A percentile compares a stretch with the other conserved stretches of the same genome.
Evolutionary conservation across 371 early-diverging fungal genomes (phyloP).

Genomic region (Funneliformis caledonium): DNA sequence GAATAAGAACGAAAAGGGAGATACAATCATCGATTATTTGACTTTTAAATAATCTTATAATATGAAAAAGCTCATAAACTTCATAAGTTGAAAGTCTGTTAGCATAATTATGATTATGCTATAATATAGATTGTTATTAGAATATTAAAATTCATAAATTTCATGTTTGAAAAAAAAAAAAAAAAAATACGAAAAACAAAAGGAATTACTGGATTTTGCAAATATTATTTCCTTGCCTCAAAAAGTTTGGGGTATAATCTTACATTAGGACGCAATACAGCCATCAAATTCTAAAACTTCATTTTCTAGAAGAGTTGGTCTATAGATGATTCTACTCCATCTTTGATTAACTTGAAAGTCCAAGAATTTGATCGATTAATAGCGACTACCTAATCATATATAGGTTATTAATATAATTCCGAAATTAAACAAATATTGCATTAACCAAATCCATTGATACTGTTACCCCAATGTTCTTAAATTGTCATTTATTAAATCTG

Average conservation of each 20-base stretch:
- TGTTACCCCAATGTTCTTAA: background rate
- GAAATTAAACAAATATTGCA: background rate
- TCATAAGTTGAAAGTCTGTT: too few relatives aligned
- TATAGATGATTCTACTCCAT: background rate
- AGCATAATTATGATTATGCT: too few relatives aligned
- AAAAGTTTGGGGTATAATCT: constrained; percentile 9
- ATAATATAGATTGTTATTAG: too few relatives aligned
- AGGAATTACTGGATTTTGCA: constrained; percentile 12
- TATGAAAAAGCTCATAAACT: too few relatives aligned
- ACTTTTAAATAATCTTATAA: too few relatives aligned
- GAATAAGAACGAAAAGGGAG: too few relatives aligned
- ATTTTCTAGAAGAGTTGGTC: constrained; percentile 6
- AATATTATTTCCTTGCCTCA: constrained; percentile 24
- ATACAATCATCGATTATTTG: too few relatives aligned
- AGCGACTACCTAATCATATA: background rate
- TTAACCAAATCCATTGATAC: constrained; percentile 7
- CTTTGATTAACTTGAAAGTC: background rate
- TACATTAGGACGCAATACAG: background rate
- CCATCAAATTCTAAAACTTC: constrained; percentile 25
- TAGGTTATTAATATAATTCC: background rate
- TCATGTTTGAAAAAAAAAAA: too few relatives aligned
- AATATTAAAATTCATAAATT: too few relatives aligned
- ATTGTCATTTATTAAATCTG: constrained; percentile 1
- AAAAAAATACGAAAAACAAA: too few relatives aligned
- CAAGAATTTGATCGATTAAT: constrained; percentile 3